Evolutionary conservation across 1,284 basidiomycete species (phyloP).

Genomic region (Phlebopus sp.): DNA sequence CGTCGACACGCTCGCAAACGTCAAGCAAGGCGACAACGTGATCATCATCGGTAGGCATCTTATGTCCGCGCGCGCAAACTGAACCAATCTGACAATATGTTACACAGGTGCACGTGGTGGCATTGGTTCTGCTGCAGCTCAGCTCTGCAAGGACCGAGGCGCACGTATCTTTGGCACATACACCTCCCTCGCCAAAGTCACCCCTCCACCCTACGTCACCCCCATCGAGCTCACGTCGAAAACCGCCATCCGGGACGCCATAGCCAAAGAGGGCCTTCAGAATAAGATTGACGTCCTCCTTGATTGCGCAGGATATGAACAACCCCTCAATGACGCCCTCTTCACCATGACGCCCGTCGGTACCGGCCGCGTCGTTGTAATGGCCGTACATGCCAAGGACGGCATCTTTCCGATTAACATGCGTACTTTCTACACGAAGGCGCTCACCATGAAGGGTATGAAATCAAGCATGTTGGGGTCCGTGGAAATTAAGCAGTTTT

Average conservation of each 20-base stretch:
- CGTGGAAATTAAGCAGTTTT: constrained; percentile 27
- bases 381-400: constrained; percentile 35
- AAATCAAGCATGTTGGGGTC: constrained; percentile 25
- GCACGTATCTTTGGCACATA: constrained; percentile 35
- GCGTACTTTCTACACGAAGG: constrained; percentile 33
- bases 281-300: constrained; percentile 34
- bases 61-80: not conserved
- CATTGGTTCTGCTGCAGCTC: constrained; percentile 34
- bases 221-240: constrained; percentile 32
- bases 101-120: constrained; percentile 33
- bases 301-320: constrained; percentile 34
- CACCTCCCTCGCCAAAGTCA: constrained; percentile 25
- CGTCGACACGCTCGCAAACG: constrained; percentile 31
- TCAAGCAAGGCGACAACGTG: constrained; percentile 34
- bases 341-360: constrained; percentile 32
- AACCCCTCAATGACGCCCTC: constrained; percentile 33
- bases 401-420: constrained; percentile 29
- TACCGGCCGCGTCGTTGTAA: constrained; percentile 32
- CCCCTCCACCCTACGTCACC: constrained; percentile 25
- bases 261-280: constrained; percentile 24
- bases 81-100: not conserved
- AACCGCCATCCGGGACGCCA: constrained; percentile 29
- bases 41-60: constrained; percentile 27
- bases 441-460: constrained; percentile 32
- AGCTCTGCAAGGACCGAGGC: constrained; percentile 31